Percentiles rank a stretch among this genome's conserved stretches.
phyloP scores from a whole-genome alignment of 306 rosid genomes.

The Citrullus colocynthis region DNA sequence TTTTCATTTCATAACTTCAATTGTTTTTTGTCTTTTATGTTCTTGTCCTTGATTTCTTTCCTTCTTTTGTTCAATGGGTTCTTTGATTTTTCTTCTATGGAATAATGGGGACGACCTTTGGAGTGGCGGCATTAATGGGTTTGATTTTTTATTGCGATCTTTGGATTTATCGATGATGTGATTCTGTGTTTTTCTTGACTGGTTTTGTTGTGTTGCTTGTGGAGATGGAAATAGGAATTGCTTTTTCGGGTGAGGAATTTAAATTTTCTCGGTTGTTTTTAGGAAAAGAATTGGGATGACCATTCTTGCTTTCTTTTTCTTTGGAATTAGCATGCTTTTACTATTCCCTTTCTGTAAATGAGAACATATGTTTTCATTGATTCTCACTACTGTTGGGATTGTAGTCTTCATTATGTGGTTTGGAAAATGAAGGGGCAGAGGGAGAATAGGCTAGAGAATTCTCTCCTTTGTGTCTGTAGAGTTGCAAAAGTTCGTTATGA shows the following conservation, averaged over 20 bases:
- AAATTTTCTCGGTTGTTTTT: neutral
- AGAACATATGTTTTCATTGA: neutral
- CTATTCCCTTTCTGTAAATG: neutral
- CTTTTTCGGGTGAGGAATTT: neutral
- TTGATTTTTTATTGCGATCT: neutral
- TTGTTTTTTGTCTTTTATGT: neutral
- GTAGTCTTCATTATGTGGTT: neutral
- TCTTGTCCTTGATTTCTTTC: neutral
- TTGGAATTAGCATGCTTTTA: neutral
- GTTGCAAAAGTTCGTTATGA: neutral
- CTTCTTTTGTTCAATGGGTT: neutral
- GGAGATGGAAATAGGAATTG: neutral
- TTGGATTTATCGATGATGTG: neutral
- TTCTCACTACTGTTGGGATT: neutral
- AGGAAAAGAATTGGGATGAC: neutral
- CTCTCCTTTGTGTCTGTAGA: neutral
- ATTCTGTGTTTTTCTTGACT: neutral
- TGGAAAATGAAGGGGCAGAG: neutral
- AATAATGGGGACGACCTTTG: neutral
- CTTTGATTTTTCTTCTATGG: neutral
- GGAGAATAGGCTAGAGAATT: neutral
- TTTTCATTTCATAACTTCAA: neutral
- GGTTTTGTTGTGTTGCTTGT: no score
- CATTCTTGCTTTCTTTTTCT: neutral
- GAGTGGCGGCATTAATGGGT: neutral